Conservation (phyloP, 345 rosid genomes). For the Salix exigua region DNA sequence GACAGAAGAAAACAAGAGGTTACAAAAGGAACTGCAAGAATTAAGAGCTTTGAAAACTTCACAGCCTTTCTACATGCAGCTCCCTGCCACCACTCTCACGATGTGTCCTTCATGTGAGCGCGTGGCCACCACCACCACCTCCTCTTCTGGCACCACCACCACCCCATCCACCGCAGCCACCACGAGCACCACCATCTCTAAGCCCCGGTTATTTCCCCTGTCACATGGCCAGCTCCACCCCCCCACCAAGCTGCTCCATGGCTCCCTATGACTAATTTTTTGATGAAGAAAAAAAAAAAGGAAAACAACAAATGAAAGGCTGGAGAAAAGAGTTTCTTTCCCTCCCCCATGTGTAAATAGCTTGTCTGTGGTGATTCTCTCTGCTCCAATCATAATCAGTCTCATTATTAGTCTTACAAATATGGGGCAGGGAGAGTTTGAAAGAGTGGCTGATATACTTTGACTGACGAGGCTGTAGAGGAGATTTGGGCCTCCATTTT, state of each 20-base stretch:
- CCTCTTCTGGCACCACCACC: slow-evolving; percentile 24
- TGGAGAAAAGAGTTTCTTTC: not conserved
- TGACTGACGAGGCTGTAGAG: not conserved
- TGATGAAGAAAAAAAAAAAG: not conserved
- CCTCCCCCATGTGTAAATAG: slow-evolving; percentile 16
- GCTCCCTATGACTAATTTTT: not conserved
- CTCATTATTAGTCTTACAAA: not conserved
- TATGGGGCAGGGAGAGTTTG: not conserved
- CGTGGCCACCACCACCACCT: slow-evolving; percentile 56
- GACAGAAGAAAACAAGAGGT: slow-evolving; percentile 88
- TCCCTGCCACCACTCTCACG: slow-evolving; percentile 97
- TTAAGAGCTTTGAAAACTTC: slow-evolving; percentile 78
- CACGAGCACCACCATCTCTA: slow-evolving; percentile 5
- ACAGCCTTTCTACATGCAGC: slow-evolving; percentile 88
- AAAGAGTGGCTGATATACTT: slow-evolving; percentile 14
- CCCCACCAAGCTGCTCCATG: slow-evolving; percentile 33
- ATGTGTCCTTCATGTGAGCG: slow-evolving; percentile 99
- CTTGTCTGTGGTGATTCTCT: not conserved
- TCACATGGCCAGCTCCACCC: slow-evolving; percentile 26
- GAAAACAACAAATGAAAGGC: not conserved
- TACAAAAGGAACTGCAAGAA: slow-evolving; percentile 79
- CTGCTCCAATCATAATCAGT: not conserved
- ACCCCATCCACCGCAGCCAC: not conserved
- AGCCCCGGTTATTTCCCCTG: slow-evolving; percentile 31
- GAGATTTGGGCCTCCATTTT: slow-evolving; percentile 16